Percentiles rank a stretch among this genome's conserved stretches.
phyloP scores from a whole-genome alignment of 1,284 basidiomycete genomes.

The Apiotrichum gamsii region DNA sequence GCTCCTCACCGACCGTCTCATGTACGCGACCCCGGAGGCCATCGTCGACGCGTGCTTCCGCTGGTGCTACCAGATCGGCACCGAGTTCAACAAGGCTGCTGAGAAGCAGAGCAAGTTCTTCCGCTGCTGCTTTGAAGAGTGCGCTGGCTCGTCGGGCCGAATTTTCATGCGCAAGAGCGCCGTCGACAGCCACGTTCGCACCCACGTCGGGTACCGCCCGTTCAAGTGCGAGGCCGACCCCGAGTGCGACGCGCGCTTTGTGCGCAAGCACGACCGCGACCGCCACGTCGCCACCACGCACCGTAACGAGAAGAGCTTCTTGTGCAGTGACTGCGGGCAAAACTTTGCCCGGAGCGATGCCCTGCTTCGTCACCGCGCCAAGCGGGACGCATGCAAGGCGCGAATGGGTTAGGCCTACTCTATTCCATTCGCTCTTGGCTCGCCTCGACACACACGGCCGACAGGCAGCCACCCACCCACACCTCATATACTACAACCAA shows the following conservation, averaged over 20 bases:
- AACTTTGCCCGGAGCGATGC: conserved; percentile 22
- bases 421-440: no score
- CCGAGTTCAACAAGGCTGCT: conserved; percentile 15
- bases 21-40: conserved; percentile 14
- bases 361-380: conserved; percentile 18
- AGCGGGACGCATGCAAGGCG: conserved; percentile 19
- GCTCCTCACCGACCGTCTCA: conserved; percentile 14
- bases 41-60: conserved; percentile 20
- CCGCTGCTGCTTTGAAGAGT: conserved; percentile 21
- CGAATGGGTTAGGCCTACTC: conserved; percentile 3
- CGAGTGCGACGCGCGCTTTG: conserved; percentile 16
- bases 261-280: conserved; percentile 21
- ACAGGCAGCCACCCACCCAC: no score
- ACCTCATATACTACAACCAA: no score
- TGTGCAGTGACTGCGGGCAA: conserved; percentile 16
- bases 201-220: conserved; percentile 17
- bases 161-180: conserved; percentile 20
- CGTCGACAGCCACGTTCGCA: conserved; percentile 19
- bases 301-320: conserved; percentile 17
- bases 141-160: conserved; percentile 6
- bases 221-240: conserved; percentile 18
- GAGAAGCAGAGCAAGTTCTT: conserved; percentile 22
- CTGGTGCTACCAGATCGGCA: conserved; percentile 15
- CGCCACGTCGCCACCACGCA: conserved; percentile 18
- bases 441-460: no score